Percentiles rank a stretch among this genome's conserved stretches.
Conservation (phyloP, 2,329 filamentous ascomycete genomes). For the Ophiostoma ips region DNA sequence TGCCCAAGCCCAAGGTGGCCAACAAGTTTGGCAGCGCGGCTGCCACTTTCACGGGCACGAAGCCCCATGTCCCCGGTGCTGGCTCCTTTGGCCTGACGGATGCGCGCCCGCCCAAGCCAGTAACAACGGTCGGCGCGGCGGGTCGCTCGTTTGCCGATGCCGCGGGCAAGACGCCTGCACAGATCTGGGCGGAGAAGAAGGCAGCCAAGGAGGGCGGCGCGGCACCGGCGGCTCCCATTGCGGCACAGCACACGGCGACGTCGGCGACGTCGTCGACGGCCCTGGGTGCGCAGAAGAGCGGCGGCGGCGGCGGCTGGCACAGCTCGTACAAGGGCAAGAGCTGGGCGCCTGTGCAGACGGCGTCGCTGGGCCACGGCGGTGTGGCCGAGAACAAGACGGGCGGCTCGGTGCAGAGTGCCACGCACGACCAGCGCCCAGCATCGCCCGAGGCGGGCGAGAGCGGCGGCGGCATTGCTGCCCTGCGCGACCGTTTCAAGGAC, state of each 20-base stretch:
- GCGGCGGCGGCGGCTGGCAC: slow-evolving; percentile 64
- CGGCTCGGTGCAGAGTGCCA: slow-evolving; percentile 27
- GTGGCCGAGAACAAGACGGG: slow-evolving; percentile 51
- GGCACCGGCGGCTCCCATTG: slow-evolving; percentile 14
- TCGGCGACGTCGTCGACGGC: slow-evolving; percentile 29
- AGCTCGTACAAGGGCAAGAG: slow-evolving; percentile 82
- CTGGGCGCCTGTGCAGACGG: slow-evolving; percentile 74
- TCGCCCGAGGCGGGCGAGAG: slow-evolving; percentile 32
- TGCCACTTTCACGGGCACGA: slow-evolving; percentile 62
- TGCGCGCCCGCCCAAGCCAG: slow-evolving; percentile 41
- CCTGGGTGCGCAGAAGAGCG: slow-evolving; percentile 49
- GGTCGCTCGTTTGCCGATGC: slow-evolving; percentile 90
- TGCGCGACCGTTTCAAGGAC: slow-evolving; percentile 73
- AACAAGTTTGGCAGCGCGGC: slow-evolving; percentile 68
- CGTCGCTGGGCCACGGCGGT: slow-evolving; percentile 52
- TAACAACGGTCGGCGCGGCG: slow-evolving; percentile 57
- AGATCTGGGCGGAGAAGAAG: slow-evolving; percentile 97
- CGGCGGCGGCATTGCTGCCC: slow-evolving; percentile 52
- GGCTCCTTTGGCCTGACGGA: slow-evolving; percentile 48
- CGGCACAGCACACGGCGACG: background rate
- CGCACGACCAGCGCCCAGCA: slow-evolving; percentile 22
- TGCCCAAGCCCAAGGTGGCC: slow-evolving; percentile 90
- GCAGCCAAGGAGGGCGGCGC: slow-evolving; percentile 42
- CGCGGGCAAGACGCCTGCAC: slow-evolving; percentile 90
- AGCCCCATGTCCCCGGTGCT: slow-evolving; percentile 74